These are phyloP conservation scores for Boletus rex-veris DNA, from an alignment of 768 basidiomycete species.

Conservation along the genomic window DNA sequence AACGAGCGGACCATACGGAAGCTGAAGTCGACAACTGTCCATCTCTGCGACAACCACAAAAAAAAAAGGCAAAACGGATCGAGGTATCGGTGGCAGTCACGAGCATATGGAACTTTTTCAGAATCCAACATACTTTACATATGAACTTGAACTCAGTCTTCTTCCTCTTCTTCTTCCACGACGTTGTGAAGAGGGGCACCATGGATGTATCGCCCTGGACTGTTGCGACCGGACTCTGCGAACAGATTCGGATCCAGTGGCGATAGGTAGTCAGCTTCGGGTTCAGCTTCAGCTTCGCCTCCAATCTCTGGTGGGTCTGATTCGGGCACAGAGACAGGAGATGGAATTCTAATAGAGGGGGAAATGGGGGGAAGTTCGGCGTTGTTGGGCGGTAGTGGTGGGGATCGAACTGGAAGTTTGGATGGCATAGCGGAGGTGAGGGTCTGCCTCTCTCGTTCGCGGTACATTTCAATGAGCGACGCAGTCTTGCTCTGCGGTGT, in stretches of 20 bases:
- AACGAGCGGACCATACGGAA: neutral
- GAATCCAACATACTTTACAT: conserved; percentile 23
- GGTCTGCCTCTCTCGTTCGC: conserved; percentile 57
- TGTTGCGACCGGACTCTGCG: conserved; percentile 53
- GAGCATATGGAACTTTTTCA: conserved; percentile 5
- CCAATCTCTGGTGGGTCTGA: conserved; percentile 26
- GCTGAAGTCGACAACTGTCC: conserved; percentile 10
- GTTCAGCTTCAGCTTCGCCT: conserved; percentile 28
- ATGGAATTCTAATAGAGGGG: conserved; percentile 1
- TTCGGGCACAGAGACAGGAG: conserved; percentile 18
- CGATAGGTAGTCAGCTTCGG: conserved; percentile 25
- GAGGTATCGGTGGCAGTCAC: conserved; percentile 26
- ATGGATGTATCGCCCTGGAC: conserved; percentile 73
- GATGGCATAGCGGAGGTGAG: conserved; percentile 19
- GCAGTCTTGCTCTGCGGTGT: conserved; percentile 59
- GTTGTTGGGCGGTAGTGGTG: conserved; percentile 12
- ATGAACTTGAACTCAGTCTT: conserved; percentile 36
- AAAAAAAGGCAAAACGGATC: conserved; percentile 6
- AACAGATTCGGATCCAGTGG: conserved; percentile 33
- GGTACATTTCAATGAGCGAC: conserved; percentile 82
- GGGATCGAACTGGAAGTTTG: conserved; percentile 34
- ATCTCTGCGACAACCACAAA: conserved; percentile 7
- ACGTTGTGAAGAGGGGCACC: conserved; percentile 87
- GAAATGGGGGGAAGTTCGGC: conserved; percentile 5
- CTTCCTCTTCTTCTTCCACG: conserved; percentile 70